Percentiles rank a stretch among this genome's conserved stretches.
Evolutionary conservation across 345 rosid species (phyloP).

Genomic region (Acer yangbiense): DNA sequence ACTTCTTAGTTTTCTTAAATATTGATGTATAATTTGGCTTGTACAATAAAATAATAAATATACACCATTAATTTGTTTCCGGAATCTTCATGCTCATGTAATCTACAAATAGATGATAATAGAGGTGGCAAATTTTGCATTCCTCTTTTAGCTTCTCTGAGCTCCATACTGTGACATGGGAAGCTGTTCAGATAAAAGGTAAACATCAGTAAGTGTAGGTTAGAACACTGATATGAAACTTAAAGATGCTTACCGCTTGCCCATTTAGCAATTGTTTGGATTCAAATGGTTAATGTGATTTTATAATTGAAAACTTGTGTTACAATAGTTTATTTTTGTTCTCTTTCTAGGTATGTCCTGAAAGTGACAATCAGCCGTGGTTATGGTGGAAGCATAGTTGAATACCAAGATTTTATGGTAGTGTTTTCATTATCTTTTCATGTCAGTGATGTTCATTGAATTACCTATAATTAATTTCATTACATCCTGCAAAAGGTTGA

Average conservation of each 20-base stretch:
- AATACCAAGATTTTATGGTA: slow-evolving; percentile 95
- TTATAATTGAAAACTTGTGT: slow-evolving; percentile 7
- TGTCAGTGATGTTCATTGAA: slow-evolving; percentile 5
- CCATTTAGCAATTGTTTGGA: neutral
- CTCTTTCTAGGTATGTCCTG: slow-evolving; percentile 75
- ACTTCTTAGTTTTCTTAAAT: neutral
- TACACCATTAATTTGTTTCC: neutral
- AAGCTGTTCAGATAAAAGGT: neutral
- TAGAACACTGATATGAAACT: neutral
- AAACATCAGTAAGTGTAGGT: neutral
- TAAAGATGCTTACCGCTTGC: neutral
- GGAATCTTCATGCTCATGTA: neutral
- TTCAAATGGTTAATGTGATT: neutral
- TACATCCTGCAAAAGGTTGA: slow-evolving; percentile 1
- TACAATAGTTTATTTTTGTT: slow-evolving; percentile 12
- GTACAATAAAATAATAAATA: neutral
- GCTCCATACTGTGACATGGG: slow-evolving; percentile 2
- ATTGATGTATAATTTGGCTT: neutral
- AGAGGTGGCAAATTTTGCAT: neutral
- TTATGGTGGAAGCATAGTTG: slow-evolving; percentile 89
- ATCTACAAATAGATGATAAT: neutral
- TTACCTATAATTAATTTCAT: neutral
- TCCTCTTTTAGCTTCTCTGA: neutral
- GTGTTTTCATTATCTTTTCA: slow-evolving; percentile 4
- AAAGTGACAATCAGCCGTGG: slow-evolving; percentile 91